Percentiles rank a stretch among this genome's conserved stretches.
These are phyloP conservation scores for Geotrichum bryndzae DNA, from an alignment of 1,139 yeast genomes.

Conservation along the genomic window DNA sequence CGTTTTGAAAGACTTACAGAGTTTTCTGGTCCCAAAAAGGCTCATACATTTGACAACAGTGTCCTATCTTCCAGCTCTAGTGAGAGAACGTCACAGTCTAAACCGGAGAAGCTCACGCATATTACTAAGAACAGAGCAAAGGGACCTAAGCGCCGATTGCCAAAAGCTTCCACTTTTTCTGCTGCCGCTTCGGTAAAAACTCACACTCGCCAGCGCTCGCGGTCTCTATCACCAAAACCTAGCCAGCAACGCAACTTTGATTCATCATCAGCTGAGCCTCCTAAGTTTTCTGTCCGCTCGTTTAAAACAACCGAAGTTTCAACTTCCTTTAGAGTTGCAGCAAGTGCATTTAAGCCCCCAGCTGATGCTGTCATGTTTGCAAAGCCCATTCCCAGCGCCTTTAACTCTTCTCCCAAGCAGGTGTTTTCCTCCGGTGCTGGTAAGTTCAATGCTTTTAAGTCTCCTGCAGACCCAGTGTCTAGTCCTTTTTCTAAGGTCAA, in stretches of 20 bases:
- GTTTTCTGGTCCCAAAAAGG: slow-evolving; percentile 14
- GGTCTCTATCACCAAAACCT: slow-evolving; percentile 5
- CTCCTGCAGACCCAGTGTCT: not conserved
- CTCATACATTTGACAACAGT: slow-evolving; percentile 16
- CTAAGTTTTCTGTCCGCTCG: not conserved
- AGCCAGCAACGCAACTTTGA: not conserved
- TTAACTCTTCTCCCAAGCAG: not conserved
- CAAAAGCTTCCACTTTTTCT: slow-evolving; percentile 32
- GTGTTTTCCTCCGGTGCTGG: not conserved
- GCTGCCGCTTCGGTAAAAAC: not conserved
- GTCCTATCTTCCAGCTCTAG: slow-evolving; percentile 1
- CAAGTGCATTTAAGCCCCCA: not conserved
- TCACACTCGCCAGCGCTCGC: slow-evolving; percentile 10
- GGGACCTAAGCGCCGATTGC: slow-evolving; percentile 73
- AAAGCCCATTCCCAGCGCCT: not conserved
- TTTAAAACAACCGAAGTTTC: slow-evolving; percentile 5
- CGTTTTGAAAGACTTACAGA: slow-evolving; percentile 16
- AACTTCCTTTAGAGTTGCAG: not conserved
- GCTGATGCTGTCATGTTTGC: not conserved
- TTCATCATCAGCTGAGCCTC: not conserved
- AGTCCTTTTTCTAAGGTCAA: not conserved
- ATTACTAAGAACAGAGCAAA: slow-evolving; percentile 57
- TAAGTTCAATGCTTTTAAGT: not conserved
- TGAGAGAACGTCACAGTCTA: not conserved
- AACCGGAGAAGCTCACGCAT: slow-evolving; percentile 44